Evolutionary conservation across 1,284 basidiomycete species (phyloP).

Genomic region (Leccinum glutinopallens): DNA sequence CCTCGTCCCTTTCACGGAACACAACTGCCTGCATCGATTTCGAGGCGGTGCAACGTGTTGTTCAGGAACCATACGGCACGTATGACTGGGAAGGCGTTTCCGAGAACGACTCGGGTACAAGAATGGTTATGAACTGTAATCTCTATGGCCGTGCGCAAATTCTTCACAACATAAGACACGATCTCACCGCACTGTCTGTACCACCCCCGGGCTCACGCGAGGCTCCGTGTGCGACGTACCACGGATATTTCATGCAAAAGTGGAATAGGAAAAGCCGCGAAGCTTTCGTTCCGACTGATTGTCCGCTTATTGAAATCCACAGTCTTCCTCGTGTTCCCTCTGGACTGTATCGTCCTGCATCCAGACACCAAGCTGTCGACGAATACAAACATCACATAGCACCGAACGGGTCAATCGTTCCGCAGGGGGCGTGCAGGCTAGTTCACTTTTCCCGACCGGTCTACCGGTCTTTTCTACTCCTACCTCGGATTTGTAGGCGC

Average conservation of each 20-base stretch:
- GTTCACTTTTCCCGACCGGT: conserved; percentile 49
- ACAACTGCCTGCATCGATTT: conserved; percentile 32
- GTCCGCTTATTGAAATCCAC: conserved; percentile 59
- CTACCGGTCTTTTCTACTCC: conserved; percentile 51
- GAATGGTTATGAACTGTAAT: conserved; percentile 57
- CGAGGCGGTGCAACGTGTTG: conserved; percentile 49
- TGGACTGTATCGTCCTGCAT: conserved; percentile 45
- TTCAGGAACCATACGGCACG: conserved; percentile 51
- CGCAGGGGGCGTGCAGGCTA: conserved; percentile 55
- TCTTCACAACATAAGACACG: conserved; percentile 57
- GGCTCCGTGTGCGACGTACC: conserved; percentile 50
- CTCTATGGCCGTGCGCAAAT: conserved; percentile 57
- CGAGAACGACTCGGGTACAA: conserved; percentile 46
- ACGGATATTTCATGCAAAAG: conserved; percentile 57
- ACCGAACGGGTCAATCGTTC: conserved; percentile 47
- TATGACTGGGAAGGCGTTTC: conserved; percentile 56
- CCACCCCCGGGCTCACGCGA: conserved; percentile 55
- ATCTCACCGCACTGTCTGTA: conserved; percentile 62
- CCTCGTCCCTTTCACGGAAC: too few relatives aligned
- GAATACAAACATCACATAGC: conserved; percentile 27
- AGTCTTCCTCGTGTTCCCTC: conserved; percentile 45
- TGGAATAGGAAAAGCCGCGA: conserved; percentile 52
- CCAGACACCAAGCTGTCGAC: conserved; percentile 26
- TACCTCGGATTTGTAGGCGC: conserved; percentile 69
- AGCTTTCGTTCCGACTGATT: conserved; percentile 50